Base-by-base conservation (phyloP, 2,329 filamentous ascomycete species). In the Alternaria triticina region DNA sequence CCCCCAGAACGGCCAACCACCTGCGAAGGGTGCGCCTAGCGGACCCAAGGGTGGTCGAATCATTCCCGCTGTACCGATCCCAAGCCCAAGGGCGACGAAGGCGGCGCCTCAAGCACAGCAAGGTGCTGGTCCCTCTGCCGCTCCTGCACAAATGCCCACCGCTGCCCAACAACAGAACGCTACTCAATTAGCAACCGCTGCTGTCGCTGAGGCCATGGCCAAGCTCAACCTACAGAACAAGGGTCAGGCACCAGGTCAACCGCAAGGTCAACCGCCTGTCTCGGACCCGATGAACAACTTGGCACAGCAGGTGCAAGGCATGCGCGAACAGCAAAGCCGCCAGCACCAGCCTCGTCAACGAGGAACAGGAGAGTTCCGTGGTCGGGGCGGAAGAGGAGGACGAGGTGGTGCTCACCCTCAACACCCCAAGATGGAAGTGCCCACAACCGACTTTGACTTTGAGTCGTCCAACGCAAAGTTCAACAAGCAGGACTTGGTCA, bases 361-460 rank as follows among this genome's bases (percentile, higher is more conserved):
- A 50, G 80, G 79, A 44, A 71, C 78, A 40, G 80, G 81, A 55
- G 77, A 77, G 51, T 71, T 75, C 51, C 79, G 80, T 47, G 82
- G 81, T 40, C 81, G 85, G 44, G 84, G 82, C 11, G 82, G 86
- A 55, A 84, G 86, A 49, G 58, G 66, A 59, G 80, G 82, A 58
- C 79, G 84, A 58, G 83, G 84, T 30, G 81, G 79, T 45, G 54
- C 49, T 49, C 70, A 73, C 47, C 25, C 64, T 13, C 70, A 66
- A 51, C 82, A 83, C 62, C 82, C 85, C 52, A 96, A 93, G 82
- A 89, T 98, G 30, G 94, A 97, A 57, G 92, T 99, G 3, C 96
- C 96, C 0, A 88, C 91, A 51, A 90, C 92, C 2, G 96, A 98
- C 76, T 99, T 94, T 73, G 95, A 99, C 76, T 99, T 99, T 75